Evolutionary conservation across 2,329 filamentous ascomycete genomes (phyloP), one percentile per base, ranked within the genome.

Genomic region (Aureobasidium musti): DNA sequence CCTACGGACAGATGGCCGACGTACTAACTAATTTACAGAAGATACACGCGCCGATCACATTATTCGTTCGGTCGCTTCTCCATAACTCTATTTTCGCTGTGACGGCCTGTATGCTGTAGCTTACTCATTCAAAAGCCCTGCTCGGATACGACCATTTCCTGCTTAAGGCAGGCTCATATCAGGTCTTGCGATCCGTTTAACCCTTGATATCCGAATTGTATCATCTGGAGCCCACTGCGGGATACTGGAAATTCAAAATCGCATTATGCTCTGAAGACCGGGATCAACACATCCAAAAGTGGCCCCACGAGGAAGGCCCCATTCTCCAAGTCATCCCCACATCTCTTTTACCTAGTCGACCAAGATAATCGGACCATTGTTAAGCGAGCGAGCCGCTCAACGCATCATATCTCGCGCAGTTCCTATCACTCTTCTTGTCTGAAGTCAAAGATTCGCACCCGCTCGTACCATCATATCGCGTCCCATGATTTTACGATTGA

Each of bases 311-410:
- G 4, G n/a, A 3, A 14, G 26, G 17, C 26, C 26, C 47, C 47
- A 30, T 50, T 2, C 14, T 17, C 17, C 17, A 33, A 52, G 26
- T 52, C 49, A 19, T 52, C 49, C 53, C 35, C 53, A 56, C 53
- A 56, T 30, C 35, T 5, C 53, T 28, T 39, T 2, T 17, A 21
- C 26, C 35, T 11, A 41, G 35, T 56, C 35, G 14, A 41, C 14
- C 53, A 56, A 56, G 33, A 56, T 21, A 8, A 28, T 21, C 35
- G 23, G 35, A 26, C 13, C 14, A 56, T 26, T 3, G 19, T 21
- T 30, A 21, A 45, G 39, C 39, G 54, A 45, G 54, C 39, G 39
- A 59, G 54, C 54, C 54, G 54, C 26, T 23, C 39, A 30, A 5
- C 39, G 43, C 39, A n/a, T 37, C 19, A n/a, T n/a, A 37, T 23